A percentile compares a stretch with the other conserved stretches of the same genome.
phyloP scores from a whole-genome alignment of 306 rosid species.

The Prunus campanulata region DNA sequence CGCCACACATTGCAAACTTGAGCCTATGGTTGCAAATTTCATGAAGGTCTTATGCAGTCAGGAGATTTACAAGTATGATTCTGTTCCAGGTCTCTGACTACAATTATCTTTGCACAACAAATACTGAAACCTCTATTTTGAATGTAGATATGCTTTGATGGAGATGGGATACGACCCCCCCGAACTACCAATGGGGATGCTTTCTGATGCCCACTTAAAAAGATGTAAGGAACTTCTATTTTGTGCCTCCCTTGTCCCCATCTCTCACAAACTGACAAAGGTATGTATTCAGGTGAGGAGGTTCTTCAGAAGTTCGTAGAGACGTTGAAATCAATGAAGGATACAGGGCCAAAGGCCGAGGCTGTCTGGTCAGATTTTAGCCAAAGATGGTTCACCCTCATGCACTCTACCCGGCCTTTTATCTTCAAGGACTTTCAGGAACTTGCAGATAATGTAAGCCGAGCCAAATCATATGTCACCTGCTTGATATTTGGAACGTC shows the following conservation, averaged over 20 bases:
- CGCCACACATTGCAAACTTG: conserved; percentile 64
- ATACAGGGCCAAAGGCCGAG: conserved; percentile 58
- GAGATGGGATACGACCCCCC: conserved; percentile 82
- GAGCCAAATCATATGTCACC: not conserved
- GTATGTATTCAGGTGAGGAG: conserved; percentile 54
- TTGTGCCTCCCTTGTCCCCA: not conserved
- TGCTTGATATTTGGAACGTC: not conserved
- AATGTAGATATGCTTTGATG: conserved; percentile 71
- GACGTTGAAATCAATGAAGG: conserved; percentile 52
- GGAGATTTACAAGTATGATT: conserved; percentile 64
- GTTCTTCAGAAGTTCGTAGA: conserved; percentile 59
- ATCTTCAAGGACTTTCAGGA: conserved; percentile 68
- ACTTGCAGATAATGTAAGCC: conserved; percentile 75
- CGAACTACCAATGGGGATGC: conserved; percentile 74
- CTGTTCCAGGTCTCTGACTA: not conserved
- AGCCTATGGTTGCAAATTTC: conserved; percentile 66
- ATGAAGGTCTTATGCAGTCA: conserved; percentile 81
- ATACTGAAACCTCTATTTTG: not conserved
- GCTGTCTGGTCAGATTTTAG: conserved; percentile 84
- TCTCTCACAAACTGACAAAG: not conserved
- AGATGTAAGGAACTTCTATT: conserved; percentile 40
- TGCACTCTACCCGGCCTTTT: conserved; percentile 83
- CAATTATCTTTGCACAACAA: not conserved
- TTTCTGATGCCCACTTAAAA: conserved; percentile 58
- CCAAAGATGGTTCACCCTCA: conserved; percentile 85